phyloP scores from a whole-genome alignment of 2,329 filamentous ascomycete species.

The Colletotrichum liriopes region DNA sequence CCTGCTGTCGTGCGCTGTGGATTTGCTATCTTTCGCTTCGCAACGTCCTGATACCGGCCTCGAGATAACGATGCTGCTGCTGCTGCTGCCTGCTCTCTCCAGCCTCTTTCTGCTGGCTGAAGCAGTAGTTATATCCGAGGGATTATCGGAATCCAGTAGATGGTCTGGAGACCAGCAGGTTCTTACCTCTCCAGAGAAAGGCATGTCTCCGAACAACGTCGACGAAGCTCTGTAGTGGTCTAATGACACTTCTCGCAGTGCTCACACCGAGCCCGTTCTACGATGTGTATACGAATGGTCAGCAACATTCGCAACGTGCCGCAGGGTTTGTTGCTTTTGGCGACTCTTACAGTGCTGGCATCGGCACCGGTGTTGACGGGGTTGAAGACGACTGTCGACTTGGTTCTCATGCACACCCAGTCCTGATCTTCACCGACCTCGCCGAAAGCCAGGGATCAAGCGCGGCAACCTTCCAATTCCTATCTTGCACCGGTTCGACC shows the following conservation, averaged over 20 bases:
- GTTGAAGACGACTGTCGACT: constrained; percentile 60
- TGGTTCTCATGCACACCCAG: constrained; percentile 59
- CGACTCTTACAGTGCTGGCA: constrained; percentile 65
- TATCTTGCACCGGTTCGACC: constrained; percentile 64
- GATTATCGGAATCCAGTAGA: too few relatives aligned
- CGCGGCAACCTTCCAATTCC: constrained; percentile 58
- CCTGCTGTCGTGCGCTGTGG: neutral
- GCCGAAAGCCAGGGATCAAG: constrained; percentile 46
- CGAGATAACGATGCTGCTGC: neutral
- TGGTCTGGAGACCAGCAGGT: constrained; percentile 5
- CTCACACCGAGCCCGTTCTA: neutral
- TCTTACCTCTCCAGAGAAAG: constrained; percentile 14
- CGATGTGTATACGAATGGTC: neutral
- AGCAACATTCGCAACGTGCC: neutral
- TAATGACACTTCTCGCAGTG: constrained; percentile 15
- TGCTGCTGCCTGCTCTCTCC: neutral
- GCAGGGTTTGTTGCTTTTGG: constrained; percentile 58
- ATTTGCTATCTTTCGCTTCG: neutral
- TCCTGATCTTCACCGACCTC: constrained; percentile 58
- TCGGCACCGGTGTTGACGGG: constrained; percentile 60
- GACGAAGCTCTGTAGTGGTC: neutral
- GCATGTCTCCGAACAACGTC: constrained; percentile 9
- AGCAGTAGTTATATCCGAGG: neutral
- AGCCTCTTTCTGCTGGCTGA: neutral
- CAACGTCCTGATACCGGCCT: neutral